A percentile compares a stretch with the other conserved stretches of the same genome.
phyloP scores from a whole-genome alignment of 768 basidiomycete genomes.

The Strobilomyces echinocephalus region DNA sequence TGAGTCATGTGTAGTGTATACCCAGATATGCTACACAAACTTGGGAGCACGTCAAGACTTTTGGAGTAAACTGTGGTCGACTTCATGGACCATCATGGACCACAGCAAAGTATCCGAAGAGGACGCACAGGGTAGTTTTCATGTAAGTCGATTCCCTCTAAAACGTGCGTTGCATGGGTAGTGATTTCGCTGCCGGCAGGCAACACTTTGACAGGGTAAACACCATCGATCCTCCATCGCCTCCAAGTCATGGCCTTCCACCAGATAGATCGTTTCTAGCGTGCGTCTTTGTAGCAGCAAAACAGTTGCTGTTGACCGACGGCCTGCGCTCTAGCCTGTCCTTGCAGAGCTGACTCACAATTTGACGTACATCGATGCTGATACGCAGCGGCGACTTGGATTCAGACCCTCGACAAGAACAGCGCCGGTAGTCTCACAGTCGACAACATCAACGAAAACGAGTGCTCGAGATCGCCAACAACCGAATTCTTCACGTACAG shows the following conservation, averaged over 20 bases:
- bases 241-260: background rate
- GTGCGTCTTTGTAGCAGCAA: conserved; percentile 19
- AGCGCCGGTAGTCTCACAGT: too few species aligned
- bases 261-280: conserved; percentile 36
- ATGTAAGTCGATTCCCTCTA: too few species aligned
- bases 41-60: conserved; percentile 46
- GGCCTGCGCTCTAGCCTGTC: conserved; percentile 35
- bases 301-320: background rate
- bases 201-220: too few species aligned
- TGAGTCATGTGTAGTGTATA: conserved; percentile 7
- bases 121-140: conserved; percentile 32
- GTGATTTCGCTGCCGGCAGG: too few species aligned
- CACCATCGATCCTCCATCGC: conserved; percentile 8
- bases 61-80: conserved; percentile 30
- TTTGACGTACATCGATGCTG: conserved; percentile 42
- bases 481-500: conserved; percentile 53
- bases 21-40: conserved; percentile 35
- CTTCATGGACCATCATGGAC: background rate
- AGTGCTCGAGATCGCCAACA: conserved; percentile 44
- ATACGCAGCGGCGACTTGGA: conserved; percentile 42
- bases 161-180: too few species aligned
- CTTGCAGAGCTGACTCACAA: conserved; percentile 32
- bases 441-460: conserved; percentile 43
- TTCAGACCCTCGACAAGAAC: conserved; percentile 41
- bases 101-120: conserved; percentile 34